A percentile compares a stretch with the other conserved stretches of the same genome.
Evolutionary conservation across 2,329 filamentous ascomycete species (phyloP).

Genomic region (Calonectria fujianensis): DNA sequence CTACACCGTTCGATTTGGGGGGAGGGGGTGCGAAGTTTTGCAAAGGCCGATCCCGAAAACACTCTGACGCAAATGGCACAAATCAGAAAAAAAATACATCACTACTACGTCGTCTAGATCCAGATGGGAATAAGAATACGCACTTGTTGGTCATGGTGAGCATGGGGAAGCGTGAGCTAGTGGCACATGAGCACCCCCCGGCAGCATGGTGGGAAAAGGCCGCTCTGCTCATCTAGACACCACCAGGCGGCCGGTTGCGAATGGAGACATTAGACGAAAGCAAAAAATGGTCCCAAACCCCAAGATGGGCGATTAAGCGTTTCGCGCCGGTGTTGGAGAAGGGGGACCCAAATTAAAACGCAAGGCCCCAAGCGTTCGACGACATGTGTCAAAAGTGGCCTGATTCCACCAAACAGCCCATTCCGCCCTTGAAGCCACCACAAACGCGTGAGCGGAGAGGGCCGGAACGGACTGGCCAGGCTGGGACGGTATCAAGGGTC

Average conservation of each 20-base stretch:
- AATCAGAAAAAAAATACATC: background rate
- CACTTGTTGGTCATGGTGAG: background rate
- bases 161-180: background rate
- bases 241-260: constrained; percentile 27
- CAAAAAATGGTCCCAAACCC: background rate
- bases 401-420: constrained; percentile 53
- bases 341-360: constrained; percentile 15
- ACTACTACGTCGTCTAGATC: background rate
- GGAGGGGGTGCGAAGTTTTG: background rate
- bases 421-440: constrained; percentile 40
- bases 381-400: constrained; percentile 51
- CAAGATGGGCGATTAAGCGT: constrained; percentile 7
- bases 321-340: background rate
- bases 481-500: constrained; percentile 11
- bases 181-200: constrained; percentile 2
- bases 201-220: background rate
- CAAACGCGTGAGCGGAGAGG: constrained; percentile 55
- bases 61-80: background rate
- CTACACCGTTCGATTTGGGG: background rate
- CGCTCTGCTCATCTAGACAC: constrained; percentile 24
- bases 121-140: constrained; percentile 14
- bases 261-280: constrained; percentile 23
- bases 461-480: constrained; percentile 50
- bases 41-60: background rate
- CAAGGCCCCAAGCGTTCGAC: constrained; percentile 32